Conservation (phyloP, 805 yeast genomes). For the Saccharomycopsis lassenensis region DNA sequence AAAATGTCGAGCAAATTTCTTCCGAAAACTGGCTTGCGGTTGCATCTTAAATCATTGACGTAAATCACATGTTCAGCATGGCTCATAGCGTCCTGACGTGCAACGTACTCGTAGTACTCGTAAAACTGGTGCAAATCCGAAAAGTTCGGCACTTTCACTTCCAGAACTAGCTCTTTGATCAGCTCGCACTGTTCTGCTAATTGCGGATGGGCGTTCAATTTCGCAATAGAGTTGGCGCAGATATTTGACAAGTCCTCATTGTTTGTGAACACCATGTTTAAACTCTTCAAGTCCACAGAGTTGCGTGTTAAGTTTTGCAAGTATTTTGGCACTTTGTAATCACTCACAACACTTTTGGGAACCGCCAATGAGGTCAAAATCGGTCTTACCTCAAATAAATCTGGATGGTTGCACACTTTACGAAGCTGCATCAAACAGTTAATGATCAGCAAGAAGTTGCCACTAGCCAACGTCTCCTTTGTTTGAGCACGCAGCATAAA, state of each 20-base stretch:
- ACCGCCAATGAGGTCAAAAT: slow-evolving; percentile 82
- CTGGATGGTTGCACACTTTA: slow-evolving; percentile 85
- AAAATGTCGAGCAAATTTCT: slow-evolving; percentile 39
- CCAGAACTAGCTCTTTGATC: slow-evolving; percentile 30
- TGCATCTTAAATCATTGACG: slow-evolving; percentile 56
- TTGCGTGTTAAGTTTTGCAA: slow-evolving; percentile 31
- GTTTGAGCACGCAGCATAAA: slow-evolving; percentile 97
- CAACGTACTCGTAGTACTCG: slow-evolving; percentile 40
- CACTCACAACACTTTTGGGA: slow-evolving; percentile 46
- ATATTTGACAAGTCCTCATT: slow-evolving; percentile 36
- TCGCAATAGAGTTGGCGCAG: slow-evolving; percentile 33
- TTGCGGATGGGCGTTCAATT: slow-evolving; percentile 36
- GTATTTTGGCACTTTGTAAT: slow-evolving; percentile 27
- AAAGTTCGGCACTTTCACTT: slow-evolving; percentile 23
- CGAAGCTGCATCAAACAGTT: slow-evolving; percentile 96
- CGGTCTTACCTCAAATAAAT: slow-evolving; percentile 91
- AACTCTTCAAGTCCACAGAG: slow-evolving; percentile 37
- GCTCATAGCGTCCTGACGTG: slow-evolving; percentile 41
- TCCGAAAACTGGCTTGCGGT: slow-evolving; percentile 59
- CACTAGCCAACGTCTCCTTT: slow-evolving; percentile 83
- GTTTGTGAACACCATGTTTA: slow-evolving; percentile 49
- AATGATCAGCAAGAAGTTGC: slow-evolving; percentile 88
- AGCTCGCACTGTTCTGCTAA: slow-evolving; percentile 34
- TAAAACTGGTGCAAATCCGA: slow-evolving; percentile 47
- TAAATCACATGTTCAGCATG: slow-evolving; percentile 46